Evolutionary conservation across 176 grass and related monocot species (phyloP).

Genomic region (Avena sativa): DNA sequence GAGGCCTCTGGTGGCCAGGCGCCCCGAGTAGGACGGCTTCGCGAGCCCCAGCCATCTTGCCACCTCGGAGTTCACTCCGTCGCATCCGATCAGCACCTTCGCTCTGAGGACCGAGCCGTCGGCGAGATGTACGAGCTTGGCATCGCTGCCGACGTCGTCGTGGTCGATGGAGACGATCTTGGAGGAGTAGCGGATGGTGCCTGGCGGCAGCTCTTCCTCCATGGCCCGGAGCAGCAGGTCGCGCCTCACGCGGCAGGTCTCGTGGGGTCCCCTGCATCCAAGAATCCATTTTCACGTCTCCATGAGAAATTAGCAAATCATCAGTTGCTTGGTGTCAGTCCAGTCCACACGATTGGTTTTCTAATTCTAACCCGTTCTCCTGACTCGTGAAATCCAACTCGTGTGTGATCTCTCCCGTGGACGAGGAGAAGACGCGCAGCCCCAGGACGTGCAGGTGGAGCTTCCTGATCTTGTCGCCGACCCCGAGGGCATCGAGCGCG

Average conservation of each 20-base stretch:
- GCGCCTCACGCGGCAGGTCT: neutral
- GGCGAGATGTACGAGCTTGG: neutral
- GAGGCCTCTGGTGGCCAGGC: constrained; percentile 59
- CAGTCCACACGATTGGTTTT: too few relatives aligned
- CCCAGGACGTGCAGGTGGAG: constrained; percentile 34
- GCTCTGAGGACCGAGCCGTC: neutral
- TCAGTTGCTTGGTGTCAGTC: too few relatives aligned
- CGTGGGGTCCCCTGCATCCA: neutral
- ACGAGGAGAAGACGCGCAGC: constrained; percentile 27
- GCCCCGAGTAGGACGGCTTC: constrained; percentile 49
- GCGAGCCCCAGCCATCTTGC: constrained; percentile 64
- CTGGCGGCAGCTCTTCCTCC: neutral
- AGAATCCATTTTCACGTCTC: too few relatives aligned
- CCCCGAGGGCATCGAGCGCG: constrained; percentile 44
- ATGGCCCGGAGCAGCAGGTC: neutral
- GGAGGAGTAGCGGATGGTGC: constrained; percentile 22
- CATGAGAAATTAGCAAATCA: too few relatives aligned
- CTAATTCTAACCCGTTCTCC: neutral
- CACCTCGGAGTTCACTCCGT: constrained; percentile 44
- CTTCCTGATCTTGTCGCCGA: constrained; percentile 69
- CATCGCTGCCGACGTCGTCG: neutral
- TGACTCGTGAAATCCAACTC: constrained; percentile 38
- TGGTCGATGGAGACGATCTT: constrained; percentile 8
- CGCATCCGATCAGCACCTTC: constrained; percentile 29
- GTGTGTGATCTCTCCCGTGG: neutral